phyloP scores from a whole-genome alignment of 345 rosid genomes.

The Lumnitzera racemosa region DNA sequence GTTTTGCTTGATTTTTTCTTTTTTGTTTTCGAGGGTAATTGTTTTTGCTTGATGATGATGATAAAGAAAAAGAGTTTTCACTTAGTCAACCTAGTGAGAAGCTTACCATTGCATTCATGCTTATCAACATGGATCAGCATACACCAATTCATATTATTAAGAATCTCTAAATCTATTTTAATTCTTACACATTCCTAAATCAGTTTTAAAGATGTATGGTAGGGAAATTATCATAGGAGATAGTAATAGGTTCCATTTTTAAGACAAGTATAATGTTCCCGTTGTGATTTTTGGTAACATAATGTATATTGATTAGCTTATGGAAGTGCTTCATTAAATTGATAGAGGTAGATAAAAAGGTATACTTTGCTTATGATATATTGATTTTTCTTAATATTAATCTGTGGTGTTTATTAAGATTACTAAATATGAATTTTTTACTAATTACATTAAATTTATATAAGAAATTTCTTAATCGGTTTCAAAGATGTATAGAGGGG shows the following conservation, averaged over 20 bases:
- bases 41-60: slow-evolving; percentile 43
- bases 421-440: no score
- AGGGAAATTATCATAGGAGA: slow-evolving; percentile 46
- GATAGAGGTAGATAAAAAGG: no score
- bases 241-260: slow-evolving; percentile 53
- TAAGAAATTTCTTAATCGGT: no score
- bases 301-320: no score
- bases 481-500: no score
- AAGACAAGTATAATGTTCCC: slow-evolving; percentile 43
- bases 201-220: slow-evolving; percentile 30
- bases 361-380: no score
- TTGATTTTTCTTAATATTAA: no score
- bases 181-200: slow-evolving; percentile 52
- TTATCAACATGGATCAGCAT: slow-evolving; percentile 35
- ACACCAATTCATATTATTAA: slow-evolving; percentile 37
- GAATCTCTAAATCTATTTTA: slow-evolving; percentile 52
- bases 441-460: no score
- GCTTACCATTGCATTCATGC: slow-evolving; percentile 51
- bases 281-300: slow-evolving; percentile 40
- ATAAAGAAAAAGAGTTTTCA: slow-evolving; percentile 35
- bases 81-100: slow-evolving; percentile 58
- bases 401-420: no score
- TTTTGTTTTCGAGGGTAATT: no score
- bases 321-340: no score
- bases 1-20: slow-evolving; percentile 9